Evolutionary conservation across 2,329 filamentous ascomycete genomes (phyloP), one percentile per base, ranked within the genome.

Genomic region (Torrubiella hemipterigena): DNA sequence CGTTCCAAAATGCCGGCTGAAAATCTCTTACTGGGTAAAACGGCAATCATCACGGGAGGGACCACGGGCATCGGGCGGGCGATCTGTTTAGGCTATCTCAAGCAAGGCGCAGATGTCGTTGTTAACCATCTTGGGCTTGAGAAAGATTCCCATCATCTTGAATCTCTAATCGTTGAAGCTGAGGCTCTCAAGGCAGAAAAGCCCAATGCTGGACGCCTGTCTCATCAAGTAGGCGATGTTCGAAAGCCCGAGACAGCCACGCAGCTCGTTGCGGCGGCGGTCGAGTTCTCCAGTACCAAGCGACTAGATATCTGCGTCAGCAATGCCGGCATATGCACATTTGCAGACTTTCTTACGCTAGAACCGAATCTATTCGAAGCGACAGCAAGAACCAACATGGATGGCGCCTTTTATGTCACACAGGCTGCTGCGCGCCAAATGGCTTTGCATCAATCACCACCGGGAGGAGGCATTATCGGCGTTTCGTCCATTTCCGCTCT

Each of bases 291-390:
- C 28, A 80, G 74, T 50, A 63, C 67, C 11, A 56, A 58, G 1
- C 63, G 73, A 4, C 58, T 86, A 20, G 79, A 85, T 55, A 63
- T 93, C 6, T 89, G 89, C 54, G 81, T 94, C 17, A 83, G 77
- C 52, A 94, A 94, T 59, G 86, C 86, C 4, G 86, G 86, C 6
- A 71, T 94, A 36, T 94, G 85, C 63, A 71, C 81, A 40, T 95
- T 95, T 56, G 78, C 80, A 36, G 82, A 93, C 42, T 93, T 95
- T 49, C 58, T 95, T 16, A 74, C 79, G 14, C 69, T 93, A 26
- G 65, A 73, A 8, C 69, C 75, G 2, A 69, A 78, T 34, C 73
- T 93, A 33, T 81, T 86, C 47, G 59, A 70, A 38, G 63, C 66
- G 33, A 93, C 85, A 3, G 63, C 93, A 24, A 63, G 70, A 22